Evolutionary conservation across 2,329 filamentous ascomycete species (phyloP).

Genomic region (Biscogniauxia marginata): DNA sequence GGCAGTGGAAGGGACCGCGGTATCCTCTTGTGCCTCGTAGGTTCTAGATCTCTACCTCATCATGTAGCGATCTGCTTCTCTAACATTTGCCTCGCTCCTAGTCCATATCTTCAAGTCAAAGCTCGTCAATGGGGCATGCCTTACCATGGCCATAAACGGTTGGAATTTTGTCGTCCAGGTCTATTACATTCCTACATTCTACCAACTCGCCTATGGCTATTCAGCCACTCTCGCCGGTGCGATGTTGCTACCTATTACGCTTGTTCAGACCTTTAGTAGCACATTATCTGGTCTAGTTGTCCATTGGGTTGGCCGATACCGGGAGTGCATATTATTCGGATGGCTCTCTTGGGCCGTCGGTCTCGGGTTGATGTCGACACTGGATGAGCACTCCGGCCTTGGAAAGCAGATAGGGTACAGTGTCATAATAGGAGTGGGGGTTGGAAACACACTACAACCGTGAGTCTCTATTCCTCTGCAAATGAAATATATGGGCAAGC

Average conservation of each 20-base stretch:
- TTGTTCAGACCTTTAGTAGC: constrained; percentile 46
- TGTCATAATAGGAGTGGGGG: constrained; percentile 50
- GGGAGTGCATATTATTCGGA: constrained; percentile 53
- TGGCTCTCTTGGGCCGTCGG: constrained; percentile 52
- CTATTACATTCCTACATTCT: constrained; percentile 47
- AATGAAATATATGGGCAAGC: background rate
- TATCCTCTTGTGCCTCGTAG: constrained; percentile 47
- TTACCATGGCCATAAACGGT: constrained; percentile 58
- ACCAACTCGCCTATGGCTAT: constrained; percentile 45
- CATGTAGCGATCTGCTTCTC: constrained; percentile 1
- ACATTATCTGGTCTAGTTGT: constrained; percentile 52
- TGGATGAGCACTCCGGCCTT: constrained; percentile 45
- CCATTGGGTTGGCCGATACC: constrained; percentile 51
- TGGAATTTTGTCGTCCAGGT: constrained; percentile 60
- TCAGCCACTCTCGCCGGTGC: constrained; percentile 41
- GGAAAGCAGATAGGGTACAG: constrained; percentile 56
- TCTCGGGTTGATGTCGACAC: constrained; percentile 51
- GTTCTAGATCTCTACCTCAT: constrained; percentile 13
- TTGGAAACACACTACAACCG: constrained; percentile 53
- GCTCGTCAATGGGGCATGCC: constrained; percentile 53
- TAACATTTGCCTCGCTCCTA: constrained; percentile 24
- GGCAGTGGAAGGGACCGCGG: constrained; percentile 50
- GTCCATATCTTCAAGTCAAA: constrained; percentile 53
- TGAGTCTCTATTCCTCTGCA: constrained; percentile 22
- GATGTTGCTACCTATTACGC: constrained; percentile 41